Conservation (phyloP, 495 filamentous ascomycete genomes). For the Penicillium parvum region DNA sequence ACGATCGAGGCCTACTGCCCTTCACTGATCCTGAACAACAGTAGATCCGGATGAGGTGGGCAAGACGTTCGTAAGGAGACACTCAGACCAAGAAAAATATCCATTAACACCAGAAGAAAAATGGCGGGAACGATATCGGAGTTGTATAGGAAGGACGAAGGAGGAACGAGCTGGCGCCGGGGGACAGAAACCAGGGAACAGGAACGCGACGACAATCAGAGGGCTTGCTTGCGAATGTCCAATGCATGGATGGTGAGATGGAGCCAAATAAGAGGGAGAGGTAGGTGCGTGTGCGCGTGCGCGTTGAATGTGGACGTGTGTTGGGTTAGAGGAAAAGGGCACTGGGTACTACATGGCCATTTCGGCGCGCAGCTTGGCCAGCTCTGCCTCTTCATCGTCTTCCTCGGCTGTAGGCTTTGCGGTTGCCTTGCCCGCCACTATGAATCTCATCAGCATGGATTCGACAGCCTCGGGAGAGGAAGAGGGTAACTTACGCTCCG, state of each 20-base stretch:
- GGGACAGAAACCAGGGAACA: constrained; percentile 5
- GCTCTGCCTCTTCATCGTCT: constrained; percentile 94
- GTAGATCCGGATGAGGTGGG: no score
- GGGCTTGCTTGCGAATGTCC: constrained; percentile 20
- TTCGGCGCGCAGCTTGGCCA: constrained; percentile 89
- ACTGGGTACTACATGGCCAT: constrained; percentile 71
- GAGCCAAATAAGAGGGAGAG: constrained; percentile 4
- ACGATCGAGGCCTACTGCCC: no score
- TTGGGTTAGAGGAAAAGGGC: neutral
- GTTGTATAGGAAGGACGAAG: constrained; percentile 8
- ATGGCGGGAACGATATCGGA: constrained; percentile 9
- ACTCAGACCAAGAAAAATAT: constrained; percentile 2
- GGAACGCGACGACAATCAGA: constrained; percentile 1
- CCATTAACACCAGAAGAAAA: neutral
- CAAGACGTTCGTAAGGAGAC: constrained; percentile 1
- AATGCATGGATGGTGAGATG: constrained; percentile 12
- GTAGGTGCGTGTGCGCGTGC: constrained; percentile 7
- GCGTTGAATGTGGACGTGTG: no score
- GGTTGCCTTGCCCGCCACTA: constrained; percentile 39
- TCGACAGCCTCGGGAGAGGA: neutral
- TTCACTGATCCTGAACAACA: no score
- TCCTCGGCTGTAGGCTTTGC: constrained; percentile 47
- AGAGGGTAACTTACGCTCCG: constrained; percentile 59
- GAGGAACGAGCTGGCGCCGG: constrained; percentile 7
- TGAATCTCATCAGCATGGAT: constrained; percentile 2